These are phyloP conservation scores for Cladosporium sp. DNA, from an alignment of 2,329 filamentous ascomycete species.

Conservation along the genomic window DNA sequence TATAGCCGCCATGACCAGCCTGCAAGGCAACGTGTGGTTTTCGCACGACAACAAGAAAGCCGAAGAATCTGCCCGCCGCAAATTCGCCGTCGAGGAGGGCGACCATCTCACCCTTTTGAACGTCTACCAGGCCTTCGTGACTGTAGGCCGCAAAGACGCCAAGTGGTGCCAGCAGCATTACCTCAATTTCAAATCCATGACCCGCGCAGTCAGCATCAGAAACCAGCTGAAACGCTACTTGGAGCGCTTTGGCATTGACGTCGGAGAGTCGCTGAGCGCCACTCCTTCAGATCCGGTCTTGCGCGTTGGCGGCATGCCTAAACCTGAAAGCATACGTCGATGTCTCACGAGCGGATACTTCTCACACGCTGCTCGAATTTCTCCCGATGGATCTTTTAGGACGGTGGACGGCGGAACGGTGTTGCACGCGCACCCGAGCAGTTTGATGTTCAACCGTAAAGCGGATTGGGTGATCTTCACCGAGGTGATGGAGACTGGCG, in stretches of 20 bases:
- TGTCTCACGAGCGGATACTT: conserved; percentile 90
- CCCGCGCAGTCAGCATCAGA: conserved; percentile 75
- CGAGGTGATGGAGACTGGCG: conserved; percentile 81
- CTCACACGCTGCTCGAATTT: conserved; percentile 88
- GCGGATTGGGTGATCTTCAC: conserved; percentile 96
- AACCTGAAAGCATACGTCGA: conserved; percentile 69
- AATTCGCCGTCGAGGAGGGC: conserved; percentile 87
- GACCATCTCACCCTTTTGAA: conserved; percentile 91
- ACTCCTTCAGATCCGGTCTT: conserved; percentile 17
- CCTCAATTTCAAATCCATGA: conserved; percentile 80
- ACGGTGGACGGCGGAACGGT: conserved; percentile 74
- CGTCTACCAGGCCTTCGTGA: conserved; percentile 83
- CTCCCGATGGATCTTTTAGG: conserved; percentile 81
- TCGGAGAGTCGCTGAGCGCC: conserved; percentile 55
- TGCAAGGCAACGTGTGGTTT: conserved; percentile 79
- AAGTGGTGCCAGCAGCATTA: conserved; percentile 83
- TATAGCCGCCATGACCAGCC: conserved; percentile 88
- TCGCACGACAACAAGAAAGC: conserved; percentile 69
- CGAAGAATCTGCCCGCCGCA: conserved; percentile 66
- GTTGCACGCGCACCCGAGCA: conserved; percentile 84
- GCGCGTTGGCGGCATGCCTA: conserved; percentile 36
- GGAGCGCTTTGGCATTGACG: conserved; percentile 71
- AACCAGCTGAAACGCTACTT: conserved; percentile 81
- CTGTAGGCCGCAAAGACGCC: conserved; percentile 72
- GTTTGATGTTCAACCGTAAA: conserved; percentile 92